phyloP scores from a whole-genome alignment of 2,329 filamentous ascomycete species.

The Beauveria medogensis region DNA sequence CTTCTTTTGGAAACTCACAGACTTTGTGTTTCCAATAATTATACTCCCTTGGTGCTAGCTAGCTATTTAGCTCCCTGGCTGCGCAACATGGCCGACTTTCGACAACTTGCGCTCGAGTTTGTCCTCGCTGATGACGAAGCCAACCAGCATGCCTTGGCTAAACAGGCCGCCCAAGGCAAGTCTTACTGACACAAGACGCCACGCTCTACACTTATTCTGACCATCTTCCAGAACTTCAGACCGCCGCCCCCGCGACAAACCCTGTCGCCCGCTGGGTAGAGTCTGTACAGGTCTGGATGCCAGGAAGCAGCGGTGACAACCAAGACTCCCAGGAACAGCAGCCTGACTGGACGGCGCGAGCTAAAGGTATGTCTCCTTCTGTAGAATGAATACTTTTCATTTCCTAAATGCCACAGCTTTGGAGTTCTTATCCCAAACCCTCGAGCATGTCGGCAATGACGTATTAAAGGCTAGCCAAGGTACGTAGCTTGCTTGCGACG shows the following conservation, averaged over 20 bases:
- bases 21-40: not conserved
- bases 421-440: conserved; percentile 47
- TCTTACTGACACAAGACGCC: not conserved
- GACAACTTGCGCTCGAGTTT: conserved; percentile 45
- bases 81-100: conserved; percentile 39
- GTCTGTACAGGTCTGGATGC: conserved; percentile 48
- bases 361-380: conserved; percentile 35
- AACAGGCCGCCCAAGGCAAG: conserved; percentile 37
- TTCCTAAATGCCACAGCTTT: conserved; percentile 30
- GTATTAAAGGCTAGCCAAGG: conserved; percentile 43
- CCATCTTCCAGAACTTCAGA: conserved; percentile 33
- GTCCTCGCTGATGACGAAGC: conserved; percentile 43
- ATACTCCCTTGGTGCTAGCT: too few relatives aligned
- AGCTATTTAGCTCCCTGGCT: not conserved
- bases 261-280: conserved; percentile 47
- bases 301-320: conserved; percentile 29
- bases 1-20: not conserved
- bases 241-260: conserved; percentile 33
- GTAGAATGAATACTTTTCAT: not conserved
- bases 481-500: conserved; percentile 16
- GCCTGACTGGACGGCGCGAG: conserved; percentile 44
- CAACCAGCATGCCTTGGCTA: conserved; percentile 31
- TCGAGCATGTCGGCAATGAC: conserved; percentile 38
- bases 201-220: conserved; percentile 10
- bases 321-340: conserved; percentile 33